Base-by-base conservation (phyloP, 2,329 filamentous ascomycete genomes). In the Celoporthe dispersa region DNA sequence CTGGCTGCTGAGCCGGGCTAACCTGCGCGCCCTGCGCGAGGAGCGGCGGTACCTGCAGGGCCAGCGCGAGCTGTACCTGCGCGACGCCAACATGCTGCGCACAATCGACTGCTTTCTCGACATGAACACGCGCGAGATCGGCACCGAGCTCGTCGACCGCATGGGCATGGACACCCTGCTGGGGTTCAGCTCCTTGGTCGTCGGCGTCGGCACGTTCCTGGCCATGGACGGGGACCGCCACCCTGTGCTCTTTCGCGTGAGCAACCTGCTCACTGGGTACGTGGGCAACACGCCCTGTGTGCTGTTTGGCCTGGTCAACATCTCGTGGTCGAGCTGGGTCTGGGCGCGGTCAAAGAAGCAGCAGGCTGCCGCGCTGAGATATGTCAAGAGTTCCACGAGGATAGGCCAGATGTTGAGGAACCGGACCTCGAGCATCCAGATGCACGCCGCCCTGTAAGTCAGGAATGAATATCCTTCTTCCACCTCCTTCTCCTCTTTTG, bases 211-310 rank as follows among this genome's bases (percentile, higher is more conserved):
- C 11, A 87, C 86, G 0, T 80, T 83, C 69, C 81, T 88, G 81
- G 86, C 86, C 12, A 87, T 88, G 22, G 84, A 79, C 1, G 86
- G 86, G 1, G 81, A 71, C 67, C 70, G 79, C 0, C 79, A 86
- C 64, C 76, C 39, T 0, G 70, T 48, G 0, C 79, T 87, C 0
- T 88, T 77, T 68, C 4, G 77, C 0, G 81, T 83, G 0, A 86
- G 83, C 73, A 88, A 88, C 68, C 75, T 87, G 1, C 75, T 88
- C 0, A 87, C 86, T 0, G 86, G 86, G 1, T 88, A 87, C 70
- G 78, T 88, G 25, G 86, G 86, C 2, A 88, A 88, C 69, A 78
- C 81, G 0, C 81, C 84, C 1, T 81, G 84, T 2, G 84, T 85
- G 0, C 33, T 83, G 0, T 88, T 84, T 62, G 86, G 85, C 2